Base-by-base conservation (phyloP, 2,329 filamentous ascomycete species). In the Claviceps quebecensis region DNA sequence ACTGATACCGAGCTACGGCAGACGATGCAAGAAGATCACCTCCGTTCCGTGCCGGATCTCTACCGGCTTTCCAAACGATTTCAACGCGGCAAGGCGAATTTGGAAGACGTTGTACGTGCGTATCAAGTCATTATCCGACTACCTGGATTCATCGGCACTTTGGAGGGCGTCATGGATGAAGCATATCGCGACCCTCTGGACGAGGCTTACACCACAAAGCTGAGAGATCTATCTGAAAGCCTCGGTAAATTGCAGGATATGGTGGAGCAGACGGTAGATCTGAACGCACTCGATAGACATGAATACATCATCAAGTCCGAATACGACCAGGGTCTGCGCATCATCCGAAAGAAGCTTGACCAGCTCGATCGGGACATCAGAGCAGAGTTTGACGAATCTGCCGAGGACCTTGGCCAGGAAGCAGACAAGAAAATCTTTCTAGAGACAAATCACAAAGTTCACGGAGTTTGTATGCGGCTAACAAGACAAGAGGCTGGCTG, bases 221-320 rank as follows among this genome's bases (percentile, higher is more conserved):
- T 98, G 40, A 80, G 78, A 47, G 80, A 86, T 54, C 79, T 87
- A 54, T 86, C 83, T 5, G 82, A 88, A 61, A 87, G 83, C 61
- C 76, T 98, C 48, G 83, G 78, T 26, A 95, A 89, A 63, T 74
- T 98, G 11, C 87, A 91, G 62, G 93, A 98, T 64, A 96, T 98
- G 88, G 93, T 98, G 0, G 93, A 98, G 71, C 95, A 93, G 1
- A 98, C 94, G 0, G 90, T 98, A 14, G 93, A 98, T 62, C 78
- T 98, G 0, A 87, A 95, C 53, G 93, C 93, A 2, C 78, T 98
- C 11, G 91, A 98, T 61, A 89, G 93, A 58, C 93, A 98, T 63
- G 93, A 98, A 64, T 98, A 94, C 69, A 91, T 96, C 60, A 98
- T 98, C 76, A 98, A 97, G 69, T 87, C 94, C 1, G 93, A 98